Evolutionary conservation across 2,329 filamentous ascomycete species (phyloP), one percentile per base, ranked within the genome.

Genomic region (Paecilomyces sp.): DNA sequence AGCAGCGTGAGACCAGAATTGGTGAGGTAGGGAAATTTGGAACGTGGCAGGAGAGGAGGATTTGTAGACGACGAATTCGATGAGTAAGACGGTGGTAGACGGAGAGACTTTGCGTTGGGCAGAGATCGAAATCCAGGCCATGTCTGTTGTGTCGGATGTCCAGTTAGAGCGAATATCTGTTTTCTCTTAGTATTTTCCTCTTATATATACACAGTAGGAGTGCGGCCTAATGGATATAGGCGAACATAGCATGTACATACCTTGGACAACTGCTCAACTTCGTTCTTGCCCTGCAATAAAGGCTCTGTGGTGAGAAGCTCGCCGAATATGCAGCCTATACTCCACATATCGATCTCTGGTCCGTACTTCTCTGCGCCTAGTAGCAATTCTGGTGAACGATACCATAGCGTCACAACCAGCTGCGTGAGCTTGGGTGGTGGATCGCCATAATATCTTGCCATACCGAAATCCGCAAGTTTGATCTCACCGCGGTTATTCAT

Each of bases 391-490:
- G 94, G 94, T 0, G 90, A 84, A 59, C 94, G 90, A 74, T 99
- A 99, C 94, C 94, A 99, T 6, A 99, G 83, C 6, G 94, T 99
- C 18, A 97, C 93, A 63, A 99, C 94, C 54, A 97, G 85, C 71
- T 93, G 89, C 2, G 94, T 97, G 61, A 97, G 83, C 63, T 89
- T 88, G 1, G 87, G 83, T 0, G 87, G 81, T 3, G 93, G 92
- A 66, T 91, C 86, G 56, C 89, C 89, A 59, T 90, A 89, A 77
- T 94, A 94, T 30, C 94, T 85, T 3, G 94, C 93, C 91, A 99
- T 97, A 74, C 94, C 94, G 71, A 99, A 99, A 76, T 99, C 94
- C 61, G 94, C 94, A 64, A 99, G 88, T 76, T 97, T 97, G 75
- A 99, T 88, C 73, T 90, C 88, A 54, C 94, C 94, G 54, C 92